A percentile compares a stretch with the other conserved stretches of the same genome.
These are phyloP conservation scores for Fomitopsis pinicola DNA, from an alignment of 1,284 basidiomycete genomes.

Conservation along the genomic window DNA sequence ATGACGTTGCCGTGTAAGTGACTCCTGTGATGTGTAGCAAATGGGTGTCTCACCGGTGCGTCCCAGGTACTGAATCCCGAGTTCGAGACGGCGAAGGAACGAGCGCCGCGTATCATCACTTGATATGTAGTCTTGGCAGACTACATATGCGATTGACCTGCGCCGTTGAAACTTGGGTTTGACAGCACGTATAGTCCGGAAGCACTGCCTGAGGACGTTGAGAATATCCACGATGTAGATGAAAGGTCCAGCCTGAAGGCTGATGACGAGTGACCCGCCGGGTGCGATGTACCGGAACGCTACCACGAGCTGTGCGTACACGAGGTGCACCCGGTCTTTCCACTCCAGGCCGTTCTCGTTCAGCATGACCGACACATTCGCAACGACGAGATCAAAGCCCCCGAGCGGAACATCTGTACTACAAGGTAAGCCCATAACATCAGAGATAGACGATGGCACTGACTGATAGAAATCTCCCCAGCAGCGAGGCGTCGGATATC, in stretches of 20 bases:
- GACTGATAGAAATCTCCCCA: not conserved
- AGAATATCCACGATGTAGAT: slow-evolving; percentile 12
- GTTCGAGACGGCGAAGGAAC: not conserved
- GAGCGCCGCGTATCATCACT: not conserved
- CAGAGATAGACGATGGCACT: no score
- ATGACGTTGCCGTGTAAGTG: not conserved
- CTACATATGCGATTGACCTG: not conserved
- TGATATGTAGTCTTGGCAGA: not conserved
- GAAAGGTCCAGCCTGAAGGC: slow-evolving; percentile 11
- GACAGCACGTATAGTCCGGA: not conserved
- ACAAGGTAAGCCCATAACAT: not conserved
- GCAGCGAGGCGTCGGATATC: not conserved
- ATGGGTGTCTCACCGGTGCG: not conserved
- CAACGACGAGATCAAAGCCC: not conserved
- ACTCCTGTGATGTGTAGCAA: not conserved
- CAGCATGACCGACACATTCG: not conserved
- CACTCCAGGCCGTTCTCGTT: not conserved
- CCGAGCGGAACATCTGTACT: not conserved
- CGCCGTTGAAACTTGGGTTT: not conserved
- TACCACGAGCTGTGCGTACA: slow-evolving; percentile 9
- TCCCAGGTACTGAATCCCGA: not conserved
- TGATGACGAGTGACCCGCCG: slow-evolving; percentile 9
- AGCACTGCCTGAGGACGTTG: slow-evolving; percentile 9
- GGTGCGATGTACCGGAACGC: slow-evolving; percentile 6
- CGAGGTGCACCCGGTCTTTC: slow-evolving; percentile 3